Conservation (phyloP, 306 rosid species). For the Rubus idaeus region DNA sequence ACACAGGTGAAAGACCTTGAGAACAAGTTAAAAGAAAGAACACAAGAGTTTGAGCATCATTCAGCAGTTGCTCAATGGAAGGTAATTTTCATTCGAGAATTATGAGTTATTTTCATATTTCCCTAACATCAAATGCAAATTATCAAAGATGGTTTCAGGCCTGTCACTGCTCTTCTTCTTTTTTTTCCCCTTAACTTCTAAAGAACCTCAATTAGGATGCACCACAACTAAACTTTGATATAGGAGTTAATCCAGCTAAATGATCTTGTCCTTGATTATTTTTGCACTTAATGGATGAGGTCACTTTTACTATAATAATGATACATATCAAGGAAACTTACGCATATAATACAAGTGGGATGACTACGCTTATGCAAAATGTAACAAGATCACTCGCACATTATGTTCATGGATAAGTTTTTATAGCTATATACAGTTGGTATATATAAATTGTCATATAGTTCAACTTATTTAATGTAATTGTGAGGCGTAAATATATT, state of each 20-base stretch:
- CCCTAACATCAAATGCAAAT: neutral
- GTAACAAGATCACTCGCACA: neutral
- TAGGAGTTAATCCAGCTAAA: neutral
- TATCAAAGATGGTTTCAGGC: neutral
- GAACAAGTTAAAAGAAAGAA: constrained; percentile 20
- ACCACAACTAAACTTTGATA: neutral
- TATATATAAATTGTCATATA: neutral
- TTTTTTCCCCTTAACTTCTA: neutral
- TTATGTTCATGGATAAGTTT: neutral
- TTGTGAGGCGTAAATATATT: neutral
- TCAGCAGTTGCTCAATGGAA: constrained; percentile 1
- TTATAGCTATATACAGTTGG: neutral
- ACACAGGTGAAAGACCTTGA: constrained; percentile 24
- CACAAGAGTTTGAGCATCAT: constrained; percentile 7
- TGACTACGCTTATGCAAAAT: neutral
- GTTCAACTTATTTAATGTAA: neutral
- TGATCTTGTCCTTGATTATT: neutral
- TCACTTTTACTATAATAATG: neutral
- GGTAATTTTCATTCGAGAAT: constrained; percentile 2
- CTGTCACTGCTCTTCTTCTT: neutral
- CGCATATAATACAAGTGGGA: neutral
- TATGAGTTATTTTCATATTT: neutral
- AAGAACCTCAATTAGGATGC: neutral
- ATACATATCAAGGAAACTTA: neutral
- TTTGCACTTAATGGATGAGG: neutral